Evolutionary conservation across 805 yeast genomes (phyloP).

Genomic region (Ogataea thermomethanolica): DNA sequence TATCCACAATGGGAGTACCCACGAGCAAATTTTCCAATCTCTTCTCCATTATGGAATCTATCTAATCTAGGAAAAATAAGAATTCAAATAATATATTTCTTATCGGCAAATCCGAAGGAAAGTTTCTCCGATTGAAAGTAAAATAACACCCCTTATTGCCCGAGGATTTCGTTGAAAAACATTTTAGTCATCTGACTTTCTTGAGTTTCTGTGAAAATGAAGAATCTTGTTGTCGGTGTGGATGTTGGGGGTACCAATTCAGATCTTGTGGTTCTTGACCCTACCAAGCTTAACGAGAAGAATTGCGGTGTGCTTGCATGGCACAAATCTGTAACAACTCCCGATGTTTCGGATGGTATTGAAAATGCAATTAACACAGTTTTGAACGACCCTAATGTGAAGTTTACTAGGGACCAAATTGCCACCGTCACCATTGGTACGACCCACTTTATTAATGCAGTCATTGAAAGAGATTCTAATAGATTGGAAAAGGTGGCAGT

Average conservation of each 20-base stretch:
- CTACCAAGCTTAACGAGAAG: constrained; percentile 15
- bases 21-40: constrained; percentile 1
- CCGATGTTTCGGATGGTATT: constrained; percentile 7
- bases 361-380: constrained; percentile 5
- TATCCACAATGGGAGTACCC: constrained; percentile 42
- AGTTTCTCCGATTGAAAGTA: too few species aligned
- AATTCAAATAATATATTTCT: neutral
- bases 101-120: neutral
- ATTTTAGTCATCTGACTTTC: too few species aligned
- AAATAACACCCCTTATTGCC: too few species aligned
- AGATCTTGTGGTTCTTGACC: constrained; percentile 9
- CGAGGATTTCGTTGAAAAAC: too few species aligned
- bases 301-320: constrained; percentile 6
- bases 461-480: constrained; percentile 7
- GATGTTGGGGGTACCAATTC: constrained; percentile 11
- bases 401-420: constrained; percentile 2
- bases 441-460: constrained; percentile 10
- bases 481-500: constrained; percentile 8
- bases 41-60: neutral
- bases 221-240: constrained; percentile 5
- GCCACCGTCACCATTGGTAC: constrained; percentile 8
- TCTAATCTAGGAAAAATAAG: neutral
- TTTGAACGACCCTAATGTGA: constrained; percentile 1
- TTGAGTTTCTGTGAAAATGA: too few species aligned
- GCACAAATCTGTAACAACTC: constrained; percentile 9